Base-by-base conservation (phyloP, 495 filamentous ascomycete species). In the Penicillium salamii region DNA sequence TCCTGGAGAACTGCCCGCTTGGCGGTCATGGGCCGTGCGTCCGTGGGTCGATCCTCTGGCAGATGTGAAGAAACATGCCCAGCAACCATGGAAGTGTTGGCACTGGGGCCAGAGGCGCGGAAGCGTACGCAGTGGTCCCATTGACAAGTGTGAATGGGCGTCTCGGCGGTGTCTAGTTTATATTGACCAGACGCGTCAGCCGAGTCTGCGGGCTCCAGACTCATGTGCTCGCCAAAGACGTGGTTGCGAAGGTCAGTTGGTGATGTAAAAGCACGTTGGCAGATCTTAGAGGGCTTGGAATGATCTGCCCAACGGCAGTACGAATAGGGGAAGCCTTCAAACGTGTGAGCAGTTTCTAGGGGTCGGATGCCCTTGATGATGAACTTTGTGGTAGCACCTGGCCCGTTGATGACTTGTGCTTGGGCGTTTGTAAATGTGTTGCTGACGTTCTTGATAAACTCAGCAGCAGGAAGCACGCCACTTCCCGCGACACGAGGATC, bases 401-500 rank as follows among this genome's bases (percentile, higher is more conserved):
- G 69, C 0, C 72, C 75, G 21, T 73, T 75, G 15, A 90, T 78
- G 31, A 98, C 90, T 67, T 97, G 91, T 0, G 95, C 95, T 33
- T 74, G 87, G 45, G 78, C 93, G 62, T 77, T 85, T 12, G 71
- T 76, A 75, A 82, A 97, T 47, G 78, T 91, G 45, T 75, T 80
- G 57, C 85, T 91, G 24, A 97, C 92, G 58, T 97, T 97, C 50
- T 91, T 87, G 61, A 99, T 99, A 65, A 97, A 99, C 36, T 97
- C 95, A 3, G 91, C 90, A 1, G 95, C 93, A 8, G 84, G 84
- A 34, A 97, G 80, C 48, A 90, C 81, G 20, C 77, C 77, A 12
- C 79, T 78, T 12, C 76, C 73, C 26, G 71, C 67, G 26, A 69
- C 52, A 12, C 69, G 66, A 37, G 70, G 67, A 13, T 76, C 69